These are phyloP conservation scores for Populus nigra DNA, from an alignment of 345 rosid genomes.

Conservation along the genomic window DNA sequence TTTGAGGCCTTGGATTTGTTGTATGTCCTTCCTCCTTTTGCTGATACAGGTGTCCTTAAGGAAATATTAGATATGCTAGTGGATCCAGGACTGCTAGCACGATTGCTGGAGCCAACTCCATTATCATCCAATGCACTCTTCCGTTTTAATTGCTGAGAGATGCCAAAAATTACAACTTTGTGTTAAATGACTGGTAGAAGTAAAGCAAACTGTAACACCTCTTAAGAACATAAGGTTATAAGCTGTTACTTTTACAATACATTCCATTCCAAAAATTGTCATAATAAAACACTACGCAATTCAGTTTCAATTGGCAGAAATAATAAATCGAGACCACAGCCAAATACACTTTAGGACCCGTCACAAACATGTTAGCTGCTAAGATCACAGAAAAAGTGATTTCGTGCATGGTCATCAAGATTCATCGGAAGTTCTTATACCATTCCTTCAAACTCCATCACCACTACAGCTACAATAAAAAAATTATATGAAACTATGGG, in stretches of 20 bases:
- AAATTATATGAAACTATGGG: background rate
- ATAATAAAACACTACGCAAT: background rate
- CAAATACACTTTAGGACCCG: background rate
- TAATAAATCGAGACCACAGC: background rate
- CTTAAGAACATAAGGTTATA: background rate
- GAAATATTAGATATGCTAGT: slow-evolving; percentile 45
- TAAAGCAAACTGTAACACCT: background rate
- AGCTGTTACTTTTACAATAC: background rate
- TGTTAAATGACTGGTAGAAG: slow-evolving; percentile 14
- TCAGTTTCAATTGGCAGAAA: background rate
- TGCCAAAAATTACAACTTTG: slow-evolving; percentile 10
- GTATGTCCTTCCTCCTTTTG: slow-evolving; percentile 59
- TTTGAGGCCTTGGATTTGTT: slow-evolving; percentile 58
- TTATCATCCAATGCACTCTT: slow-evolving; percentile 44
- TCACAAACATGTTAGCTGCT: background rate
- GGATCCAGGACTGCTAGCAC: slow-evolving; percentile 49
- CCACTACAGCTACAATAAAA: background rate
- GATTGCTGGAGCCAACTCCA: slow-evolving; percentile 41
- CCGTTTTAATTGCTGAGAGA: slow-evolving; percentile 56
- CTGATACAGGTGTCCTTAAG: slow-evolving; percentile 69
- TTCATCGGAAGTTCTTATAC: background rate
- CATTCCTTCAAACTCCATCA: background rate
- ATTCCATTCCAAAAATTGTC: background rate
- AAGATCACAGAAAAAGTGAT: background rate
- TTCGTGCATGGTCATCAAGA: background rate